A percentile compares a stretch with the other conserved stretches of the same genome.
Conservation (phyloP, 2,329 filamentous ascomycete genomes). For the Ceratocystis albifundus region DNA sequence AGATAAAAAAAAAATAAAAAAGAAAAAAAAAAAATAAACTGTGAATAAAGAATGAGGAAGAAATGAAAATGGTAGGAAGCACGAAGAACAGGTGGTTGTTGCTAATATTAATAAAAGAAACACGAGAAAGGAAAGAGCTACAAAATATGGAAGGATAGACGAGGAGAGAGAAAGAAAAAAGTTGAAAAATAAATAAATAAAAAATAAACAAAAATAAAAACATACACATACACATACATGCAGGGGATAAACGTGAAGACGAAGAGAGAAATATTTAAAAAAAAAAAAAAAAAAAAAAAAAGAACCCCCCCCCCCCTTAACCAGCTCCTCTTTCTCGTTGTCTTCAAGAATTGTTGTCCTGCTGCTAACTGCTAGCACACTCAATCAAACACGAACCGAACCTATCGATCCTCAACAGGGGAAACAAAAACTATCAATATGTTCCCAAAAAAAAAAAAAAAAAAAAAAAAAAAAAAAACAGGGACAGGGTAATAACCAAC, state of each 20-base stretch:
- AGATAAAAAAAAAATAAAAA: not conserved
- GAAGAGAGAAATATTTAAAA: not conserved
- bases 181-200: not conserved
- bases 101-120: not conserved
- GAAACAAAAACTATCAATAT: not conserved
- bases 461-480: too few species aligned
- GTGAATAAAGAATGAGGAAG: not conserved
- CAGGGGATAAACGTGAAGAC: not conserved
- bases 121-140: not conserved
- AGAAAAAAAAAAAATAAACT: not conserved
- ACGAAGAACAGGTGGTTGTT: slow-evolving; percentile 2
- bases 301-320: too few species aligned
- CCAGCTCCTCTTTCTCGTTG: not conserved
- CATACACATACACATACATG: not conserved
- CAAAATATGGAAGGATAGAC: not conserved
- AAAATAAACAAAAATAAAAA: not conserved
- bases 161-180: not conserved
- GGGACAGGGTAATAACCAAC: not conserved
- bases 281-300: not conserved
- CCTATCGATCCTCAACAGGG: not conserved
- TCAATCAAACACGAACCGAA: not conserved
- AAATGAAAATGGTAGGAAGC: not conserved
- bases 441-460: too few species aligned
- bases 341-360: not conserved
- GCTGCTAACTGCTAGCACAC: not conserved